Evolutionary conservation across 2,329 filamentous ascomycete species (phyloP).

Genomic region (Tolypocladium ovalisporum): DNA sequence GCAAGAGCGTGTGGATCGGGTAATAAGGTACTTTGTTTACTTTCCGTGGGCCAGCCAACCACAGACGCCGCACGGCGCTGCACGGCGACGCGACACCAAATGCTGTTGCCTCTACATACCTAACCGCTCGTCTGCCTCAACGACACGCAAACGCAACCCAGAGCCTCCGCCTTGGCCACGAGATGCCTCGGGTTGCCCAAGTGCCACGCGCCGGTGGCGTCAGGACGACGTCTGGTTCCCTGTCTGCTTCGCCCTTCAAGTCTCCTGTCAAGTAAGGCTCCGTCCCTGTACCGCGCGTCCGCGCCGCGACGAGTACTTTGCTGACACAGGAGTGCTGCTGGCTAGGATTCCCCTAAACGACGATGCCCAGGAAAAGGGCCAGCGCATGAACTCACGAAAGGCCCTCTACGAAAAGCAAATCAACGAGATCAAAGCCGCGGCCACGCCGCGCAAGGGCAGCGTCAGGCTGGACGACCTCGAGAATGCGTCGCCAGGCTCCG

Average conservation of each 20-base stretch:
- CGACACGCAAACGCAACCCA: conserved; percentile 2
- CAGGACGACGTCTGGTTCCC: conserved; percentile 35
- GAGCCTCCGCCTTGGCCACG: conserved; percentile 9
- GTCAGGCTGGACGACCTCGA: conserved; percentile 48
- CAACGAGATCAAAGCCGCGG: conserved; percentile 70
- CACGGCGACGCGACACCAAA: background rate
- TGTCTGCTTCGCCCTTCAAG: conserved; percentile 42
- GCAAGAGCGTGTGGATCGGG: conserved; percentile 1
- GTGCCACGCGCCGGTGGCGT: conserved; percentile 36
- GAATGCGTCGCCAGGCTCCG: conserved; percentile 44
- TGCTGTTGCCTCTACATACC: background rate
- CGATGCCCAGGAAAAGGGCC: conserved; percentile 84
- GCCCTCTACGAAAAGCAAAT: conserved; percentile 83
- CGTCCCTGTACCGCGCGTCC: background rate
- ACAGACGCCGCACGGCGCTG: background rate
- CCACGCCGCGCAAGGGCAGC: conserved; percentile 55
- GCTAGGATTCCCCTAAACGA: conserved; percentile 88
- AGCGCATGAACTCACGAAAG: conserved; percentile 76
- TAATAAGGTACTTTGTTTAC: conserved; percentile 9
- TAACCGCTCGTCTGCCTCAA: background rate
- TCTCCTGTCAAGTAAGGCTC: conserved; percentile 42
- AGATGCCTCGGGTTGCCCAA: conserved; percentile 50
- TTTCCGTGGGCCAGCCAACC: conserved; percentile 3
- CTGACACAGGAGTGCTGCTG: conserved; percentile 6
- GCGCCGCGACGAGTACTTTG: background rate